A percentile compares a stretch with the other conserved stretches of the same genome.
Evolutionary conservation across 2,329 filamentous ascomycete genomes (phyloP).

Genomic region (Microsporum ferrugineum): DNA sequence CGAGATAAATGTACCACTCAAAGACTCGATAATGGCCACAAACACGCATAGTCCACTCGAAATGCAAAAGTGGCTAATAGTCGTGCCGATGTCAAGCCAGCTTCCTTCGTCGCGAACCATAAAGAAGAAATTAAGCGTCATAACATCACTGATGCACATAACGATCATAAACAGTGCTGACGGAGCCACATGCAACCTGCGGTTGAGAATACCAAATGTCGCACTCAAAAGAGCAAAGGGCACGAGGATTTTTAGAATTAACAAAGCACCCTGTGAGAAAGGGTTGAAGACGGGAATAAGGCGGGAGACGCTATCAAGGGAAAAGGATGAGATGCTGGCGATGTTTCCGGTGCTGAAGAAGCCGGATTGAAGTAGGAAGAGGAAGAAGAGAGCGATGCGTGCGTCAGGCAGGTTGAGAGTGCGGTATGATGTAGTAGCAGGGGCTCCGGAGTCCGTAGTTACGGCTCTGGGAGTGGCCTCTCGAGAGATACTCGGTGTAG

Average conservation of each 20-base stretch:
- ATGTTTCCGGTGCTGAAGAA: constrained; percentile 98
- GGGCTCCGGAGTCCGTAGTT: constrained; percentile 6
- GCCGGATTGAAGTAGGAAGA: constrained; percentile 84
- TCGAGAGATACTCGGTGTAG: not conserved
- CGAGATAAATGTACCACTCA: constrained; percentile 70
- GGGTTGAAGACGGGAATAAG: constrained; percentile 88
- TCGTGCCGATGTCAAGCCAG: constrained; percentile 95
- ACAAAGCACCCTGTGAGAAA: constrained; percentile 75
- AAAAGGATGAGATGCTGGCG: constrained; percentile 86
- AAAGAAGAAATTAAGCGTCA: constrained; percentile 96
- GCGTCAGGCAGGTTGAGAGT: constrained; percentile 70
- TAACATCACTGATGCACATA: constrained; percentile 78
- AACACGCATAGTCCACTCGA: constrained; percentile 83
- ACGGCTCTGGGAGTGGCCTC: constrained; percentile 7
- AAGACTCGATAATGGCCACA: constrained; percentile 72
- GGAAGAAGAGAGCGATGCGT: constrained; percentile 85
- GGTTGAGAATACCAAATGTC: constrained; percentile 87
- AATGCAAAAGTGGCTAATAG: constrained; percentile 91
- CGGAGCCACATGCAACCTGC: constrained; percentile 68
- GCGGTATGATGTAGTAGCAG: constrained; percentile 40
- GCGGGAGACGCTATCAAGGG: constrained; percentile 75
- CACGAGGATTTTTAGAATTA: constrained; percentile 81
- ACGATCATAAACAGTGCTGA: constrained; percentile 89
- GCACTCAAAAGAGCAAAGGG: constrained; percentile 88
- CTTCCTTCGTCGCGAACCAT: constrained; percentile 92